These are phyloP conservation scores for Rhizoclosmatium sp. DNA, from an alignment of 192 early-diverging fungal species.

Conservation along the genomic window DNA sequence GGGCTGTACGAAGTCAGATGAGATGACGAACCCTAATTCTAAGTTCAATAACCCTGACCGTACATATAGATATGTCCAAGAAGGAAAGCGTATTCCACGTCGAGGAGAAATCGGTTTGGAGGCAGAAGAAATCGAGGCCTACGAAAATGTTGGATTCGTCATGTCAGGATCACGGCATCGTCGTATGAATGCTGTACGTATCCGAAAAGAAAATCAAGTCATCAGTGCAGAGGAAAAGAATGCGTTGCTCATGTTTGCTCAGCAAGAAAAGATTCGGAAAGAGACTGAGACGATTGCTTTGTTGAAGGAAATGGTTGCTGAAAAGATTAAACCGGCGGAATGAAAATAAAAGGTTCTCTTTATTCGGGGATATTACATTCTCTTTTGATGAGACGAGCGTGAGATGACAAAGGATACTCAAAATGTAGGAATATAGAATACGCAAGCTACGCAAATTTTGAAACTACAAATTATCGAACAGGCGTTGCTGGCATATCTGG, in stretches of 20 bases:
- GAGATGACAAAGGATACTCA: no score
- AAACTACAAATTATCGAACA: not conserved
- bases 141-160: constrained; percentile 90
- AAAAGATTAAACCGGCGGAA: constrained; percentile 7
- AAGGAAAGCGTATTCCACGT: constrained; percentile 94
- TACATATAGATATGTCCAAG: constrained; percentile 72
- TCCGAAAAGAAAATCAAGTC: constrained; percentile 96
- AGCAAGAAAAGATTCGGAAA: constrained; percentile 89
- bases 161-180: constrained; percentile 96
- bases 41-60: not conserved
- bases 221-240: constrained; percentile 95
- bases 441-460: not conserved
- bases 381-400: no score
- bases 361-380: no score
- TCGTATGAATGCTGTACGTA: constrained; percentile 94
- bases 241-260: constrained; percentile 81
- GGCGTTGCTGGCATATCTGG: not conserved
- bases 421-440: no score
- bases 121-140: constrained; percentile 82
- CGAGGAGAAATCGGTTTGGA: constrained; percentile 96
- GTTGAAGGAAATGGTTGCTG: constrained; percentile 83
- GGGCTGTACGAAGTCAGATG: no score
- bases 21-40: no score
- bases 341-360: not conserved
- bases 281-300: constrained; percentile 92